Evolutionary conservation across 768 basidiomycete species (phyloP).

Genomic region (Inosperma sp.): DNA sequence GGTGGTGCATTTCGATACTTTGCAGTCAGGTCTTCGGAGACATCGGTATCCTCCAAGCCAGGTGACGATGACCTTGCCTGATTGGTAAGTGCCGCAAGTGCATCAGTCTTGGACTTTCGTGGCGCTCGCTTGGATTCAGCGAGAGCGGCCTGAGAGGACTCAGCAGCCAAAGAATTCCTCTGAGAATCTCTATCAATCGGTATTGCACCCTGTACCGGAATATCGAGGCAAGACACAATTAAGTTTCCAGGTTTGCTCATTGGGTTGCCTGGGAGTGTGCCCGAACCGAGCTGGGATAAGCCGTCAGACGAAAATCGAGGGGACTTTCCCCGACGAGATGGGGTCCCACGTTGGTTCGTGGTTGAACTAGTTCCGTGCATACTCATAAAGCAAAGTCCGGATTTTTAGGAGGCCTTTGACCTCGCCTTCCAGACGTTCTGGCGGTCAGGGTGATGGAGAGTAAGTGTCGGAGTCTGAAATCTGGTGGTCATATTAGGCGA

Average conservation of each 20-base stretch:
- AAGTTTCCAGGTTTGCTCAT: constrained; percentile 46
- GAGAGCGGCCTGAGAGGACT: constrained; percentile 35
- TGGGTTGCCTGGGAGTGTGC: constrained; percentile 45
- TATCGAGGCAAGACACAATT: constrained; percentile 67
- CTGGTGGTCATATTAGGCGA: constrained; percentile 40
- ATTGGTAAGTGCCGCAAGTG: constrained; percentile 70
- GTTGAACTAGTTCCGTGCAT: constrained; percentile 47
- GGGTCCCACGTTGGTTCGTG: constrained; percentile 50
- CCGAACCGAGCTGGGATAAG: constrained; percentile 43
- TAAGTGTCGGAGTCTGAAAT: constrained; percentile 46
- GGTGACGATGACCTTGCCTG: constrained; percentile 55
- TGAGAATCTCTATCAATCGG: constrained; percentile 50
- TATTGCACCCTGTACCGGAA: constrained; percentile 69
- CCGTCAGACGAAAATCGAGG: constrained; percentile 49
- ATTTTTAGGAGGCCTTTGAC: constrained; percentile 33
- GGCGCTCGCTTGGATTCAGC: constrained; percentile 64
- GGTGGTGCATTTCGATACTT: constrained; percentile 49
- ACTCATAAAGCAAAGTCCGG: constrained; percentile 26
- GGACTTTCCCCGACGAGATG: constrained; percentile 61
- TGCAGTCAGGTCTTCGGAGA: constrained; percentile 43
- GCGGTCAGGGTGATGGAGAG: constrained; percentile 35
- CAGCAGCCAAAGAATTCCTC: constrained; percentile 34
- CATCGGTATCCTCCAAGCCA: constrained; percentile 51
- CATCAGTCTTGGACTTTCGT: constrained; percentile 88
- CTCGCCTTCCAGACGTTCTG: constrained; percentile 39